A percentile compares a stretch with the other conserved stretches of the same genome.
phyloP scores from a whole-genome alignment of 495 filamentous ascomycete genomes.

The Viridothelium virens region DNA sequence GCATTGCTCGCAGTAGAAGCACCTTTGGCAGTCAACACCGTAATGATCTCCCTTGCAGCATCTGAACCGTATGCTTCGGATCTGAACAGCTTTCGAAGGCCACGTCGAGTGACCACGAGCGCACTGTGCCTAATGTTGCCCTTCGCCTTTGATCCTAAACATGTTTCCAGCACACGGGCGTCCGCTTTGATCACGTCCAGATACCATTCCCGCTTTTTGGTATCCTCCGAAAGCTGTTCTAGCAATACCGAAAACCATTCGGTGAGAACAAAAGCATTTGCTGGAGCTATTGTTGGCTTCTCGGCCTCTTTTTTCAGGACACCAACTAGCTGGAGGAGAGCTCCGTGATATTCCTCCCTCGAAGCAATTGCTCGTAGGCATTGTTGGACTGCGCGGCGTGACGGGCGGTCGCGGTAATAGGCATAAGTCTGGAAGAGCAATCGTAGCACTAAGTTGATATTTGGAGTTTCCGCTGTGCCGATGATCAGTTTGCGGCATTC shows the following conservation, averaged over 20 bases:
- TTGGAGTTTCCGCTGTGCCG: constrained; percentile 18
- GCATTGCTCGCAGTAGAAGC: constrained; percentile 60
- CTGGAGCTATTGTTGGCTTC: constrained; percentile 65
- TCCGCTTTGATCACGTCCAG: constrained; percentile 52
- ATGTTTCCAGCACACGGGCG: constrained; percentile 68
- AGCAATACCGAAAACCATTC: constrained; percentile 80
- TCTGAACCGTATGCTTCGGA: constrained; percentile 49
- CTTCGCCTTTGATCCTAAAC: constrained; percentile 55
- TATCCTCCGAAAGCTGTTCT: not conserved
- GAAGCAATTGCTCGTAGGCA: constrained; percentile 60
- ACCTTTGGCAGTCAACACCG: constrained; percentile 57
- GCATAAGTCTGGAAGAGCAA: constrained; percentile 78
- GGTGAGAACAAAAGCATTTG: constrained; percentile 78
- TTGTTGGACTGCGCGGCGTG: constrained; percentile 68
- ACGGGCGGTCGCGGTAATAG: constrained; percentile 76
- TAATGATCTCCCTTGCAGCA: constrained; percentile 55
- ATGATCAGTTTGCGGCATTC: not conserved
- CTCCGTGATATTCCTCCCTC: constrained; percentile 43
- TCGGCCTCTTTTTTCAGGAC: constrained; percentile 53
- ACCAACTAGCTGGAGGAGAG: constrained; percentile 53
- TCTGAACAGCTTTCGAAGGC: constrained; percentile 48
- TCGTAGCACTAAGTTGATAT: constrained; percentile 27
- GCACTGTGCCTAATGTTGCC: constrained; percentile 56
- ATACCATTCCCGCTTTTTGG: constrained; percentile 45
- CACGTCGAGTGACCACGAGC: constrained; percentile 55